A percentile compares a stretch with the other conserved stretches of the same genome.
Conservation (phyloP, 139 green algal species). For the Coccomyxa sp. region DNA sequence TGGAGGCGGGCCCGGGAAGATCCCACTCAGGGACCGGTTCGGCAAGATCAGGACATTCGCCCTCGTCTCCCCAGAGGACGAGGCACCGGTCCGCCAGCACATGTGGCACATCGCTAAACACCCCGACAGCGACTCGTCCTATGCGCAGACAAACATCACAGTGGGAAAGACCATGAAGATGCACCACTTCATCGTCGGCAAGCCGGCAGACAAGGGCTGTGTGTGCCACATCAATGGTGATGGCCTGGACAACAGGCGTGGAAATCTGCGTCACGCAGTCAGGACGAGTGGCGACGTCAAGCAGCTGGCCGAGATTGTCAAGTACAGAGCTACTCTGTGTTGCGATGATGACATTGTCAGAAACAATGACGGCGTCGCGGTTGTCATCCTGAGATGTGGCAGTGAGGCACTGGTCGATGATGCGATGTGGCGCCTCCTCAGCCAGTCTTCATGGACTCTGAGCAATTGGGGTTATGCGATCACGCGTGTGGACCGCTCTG, state of each 20-base stretch:
- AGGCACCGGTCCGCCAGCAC: not conserved
- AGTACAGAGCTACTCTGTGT: not conserved
- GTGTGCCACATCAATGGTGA: not conserved
- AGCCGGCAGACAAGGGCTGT: not conserved
- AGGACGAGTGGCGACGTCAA: not conserved
- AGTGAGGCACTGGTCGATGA: not conserved
- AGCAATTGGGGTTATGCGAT: not conserved
- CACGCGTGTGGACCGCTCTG: not conserved
- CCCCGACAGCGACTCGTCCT: not conserved
- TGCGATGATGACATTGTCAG: conserved; percentile 1
- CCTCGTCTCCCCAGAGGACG: not conserved
- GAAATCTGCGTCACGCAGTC: not conserved
- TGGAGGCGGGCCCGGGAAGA: not conserved
- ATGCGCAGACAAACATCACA: not conserved
- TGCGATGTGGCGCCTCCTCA: not conserved
- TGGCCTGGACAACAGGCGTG: not conserved
- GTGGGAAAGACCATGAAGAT: not conserved
- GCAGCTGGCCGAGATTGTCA: not conserved
- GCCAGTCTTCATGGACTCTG: not conserved
- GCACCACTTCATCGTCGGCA: not conserved
- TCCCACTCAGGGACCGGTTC: not conserved
- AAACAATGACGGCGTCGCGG: not conserved
- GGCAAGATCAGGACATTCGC: not conserved
- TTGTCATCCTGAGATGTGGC: not conserved
- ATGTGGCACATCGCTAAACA: not conserved